Conservation (phyloP, 208 protist genomes). For the Leishmania turanica region DNA sequence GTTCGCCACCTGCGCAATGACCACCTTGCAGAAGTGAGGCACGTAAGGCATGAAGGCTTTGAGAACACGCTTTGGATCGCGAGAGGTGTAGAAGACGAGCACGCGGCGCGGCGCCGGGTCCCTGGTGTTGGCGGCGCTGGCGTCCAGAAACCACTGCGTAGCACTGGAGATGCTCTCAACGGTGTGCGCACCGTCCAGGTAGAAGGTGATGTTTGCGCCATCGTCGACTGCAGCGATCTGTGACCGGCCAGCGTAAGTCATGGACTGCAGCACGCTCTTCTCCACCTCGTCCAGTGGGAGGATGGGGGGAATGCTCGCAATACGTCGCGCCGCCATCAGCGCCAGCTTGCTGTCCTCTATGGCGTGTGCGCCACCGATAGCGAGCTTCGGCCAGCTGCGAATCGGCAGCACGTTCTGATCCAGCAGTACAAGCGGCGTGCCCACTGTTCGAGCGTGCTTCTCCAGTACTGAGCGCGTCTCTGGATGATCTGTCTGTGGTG, state of each 20-base stretch:
- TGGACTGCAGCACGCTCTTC: slow-evolving; percentile 51
- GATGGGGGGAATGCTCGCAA: slow-evolving; percentile 59
- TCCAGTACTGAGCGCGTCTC: slow-evolving; percentile 64
- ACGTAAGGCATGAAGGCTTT: slow-evolving; percentile 80
- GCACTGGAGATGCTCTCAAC: slow-evolving; percentile 73
- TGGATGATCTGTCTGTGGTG: slow-evolving; percentile 74
- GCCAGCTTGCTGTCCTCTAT: slow-evolving; percentile 88
- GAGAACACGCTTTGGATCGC: slow-evolving; percentile 63
- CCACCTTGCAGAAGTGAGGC: slow-evolving; percentile 61
- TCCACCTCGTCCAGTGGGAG: slow-evolving; percentile 69
- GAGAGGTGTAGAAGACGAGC: slow-evolving; percentile 81
- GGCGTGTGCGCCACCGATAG: slow-evolving; percentile 76
- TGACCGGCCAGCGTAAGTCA: slow-evolving; percentile 79
- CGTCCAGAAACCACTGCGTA: slow-evolving; percentile 80
- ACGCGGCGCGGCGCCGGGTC: slow-evolving; percentile 56
- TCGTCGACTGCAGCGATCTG: slow-evolving; percentile 60
- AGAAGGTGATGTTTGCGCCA: slow-evolving; percentile 54
- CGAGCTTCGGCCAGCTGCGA: slow-evolving; percentile 64
- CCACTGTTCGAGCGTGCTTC: slow-evolving; percentile 34
- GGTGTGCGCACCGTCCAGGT: slow-evolving; percentile 92
- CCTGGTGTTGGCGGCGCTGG: slow-evolving; percentile 44
- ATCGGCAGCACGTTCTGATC: slow-evolving; percentile 70
- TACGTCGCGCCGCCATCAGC: slow-evolving; percentile 67
- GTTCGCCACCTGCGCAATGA: slow-evolving; percentile 58
- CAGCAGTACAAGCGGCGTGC: slow-evolving; percentile 62